These are phyloP conservation scores for Candolleomyces aberdarensis DNA, from an alignment of 768 basidiomycete species.

Conservation along the genomic window DNA sequence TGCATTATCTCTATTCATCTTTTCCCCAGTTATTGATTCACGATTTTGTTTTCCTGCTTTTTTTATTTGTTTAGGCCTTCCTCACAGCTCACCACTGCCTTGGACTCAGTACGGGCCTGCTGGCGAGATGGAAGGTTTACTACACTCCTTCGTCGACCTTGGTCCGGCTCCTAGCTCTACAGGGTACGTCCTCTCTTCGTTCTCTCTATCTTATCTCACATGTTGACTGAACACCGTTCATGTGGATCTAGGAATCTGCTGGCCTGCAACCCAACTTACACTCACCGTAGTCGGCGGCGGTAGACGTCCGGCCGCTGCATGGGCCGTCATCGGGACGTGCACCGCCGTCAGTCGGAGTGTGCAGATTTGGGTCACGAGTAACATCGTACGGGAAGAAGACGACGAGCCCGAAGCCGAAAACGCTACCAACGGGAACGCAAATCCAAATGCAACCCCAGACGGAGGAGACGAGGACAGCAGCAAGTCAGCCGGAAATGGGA, in stretches of 20 bases:
- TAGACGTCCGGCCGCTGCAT: conserved; percentile 76
- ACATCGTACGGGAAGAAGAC: conserved; percentile 54
- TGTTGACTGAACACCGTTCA: neutral
- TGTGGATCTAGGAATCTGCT: conserved; percentile 69
- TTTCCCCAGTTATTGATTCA: neutral
- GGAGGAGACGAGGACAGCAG: neutral
- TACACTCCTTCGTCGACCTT: conserved; percentile 87
- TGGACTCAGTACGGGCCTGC: conserved; percentile 80
- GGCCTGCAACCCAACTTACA: conserved; percentile 89
- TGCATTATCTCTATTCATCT: neutral
- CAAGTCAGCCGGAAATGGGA: neutral
- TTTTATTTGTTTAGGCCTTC: conserved; percentile 50
- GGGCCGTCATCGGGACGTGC: conserved; percentile 88
- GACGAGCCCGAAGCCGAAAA: conserved; percentile 15
- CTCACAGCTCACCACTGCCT: conserved; percentile 91
- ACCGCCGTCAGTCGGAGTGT: conserved; percentile 81
- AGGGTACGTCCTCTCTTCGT: conserved; percentile 26
- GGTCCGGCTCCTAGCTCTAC: conserved; percentile 87
- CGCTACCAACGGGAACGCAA: neutral
- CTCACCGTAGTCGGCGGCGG: conserved; percentile 69
- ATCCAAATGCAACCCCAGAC: neutral
- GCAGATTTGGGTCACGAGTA: conserved; percentile 96
- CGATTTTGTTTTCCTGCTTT: neutral
- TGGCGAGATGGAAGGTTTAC: conserved; percentile 87
- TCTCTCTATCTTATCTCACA: conserved; percentile 1